Evolutionary conservation across 805 yeast species (phyloP).

Genomic region (Barnettozyma pratensis): DNA sequence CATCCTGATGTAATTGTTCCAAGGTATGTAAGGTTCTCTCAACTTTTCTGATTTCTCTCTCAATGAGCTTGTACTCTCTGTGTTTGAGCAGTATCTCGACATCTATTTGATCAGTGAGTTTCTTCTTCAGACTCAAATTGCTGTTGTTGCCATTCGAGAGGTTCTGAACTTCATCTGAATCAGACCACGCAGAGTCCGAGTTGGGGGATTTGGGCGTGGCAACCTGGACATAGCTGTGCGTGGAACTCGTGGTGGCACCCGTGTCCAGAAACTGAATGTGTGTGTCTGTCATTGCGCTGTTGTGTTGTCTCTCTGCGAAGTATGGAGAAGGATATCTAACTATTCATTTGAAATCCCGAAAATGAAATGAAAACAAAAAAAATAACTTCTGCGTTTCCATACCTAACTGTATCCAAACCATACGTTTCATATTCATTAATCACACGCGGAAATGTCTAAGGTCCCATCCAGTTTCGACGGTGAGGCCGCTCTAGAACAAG

Average conservation of each 20-base stretch:
- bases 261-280: constrained; percentile 1
- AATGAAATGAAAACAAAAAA: not conserved
- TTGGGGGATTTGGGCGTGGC: constrained; percentile 41
- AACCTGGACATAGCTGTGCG: constrained; percentile 23
- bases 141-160: not conserved
- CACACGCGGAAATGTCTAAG: constrained; percentile 21
- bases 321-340: no score
- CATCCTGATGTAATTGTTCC: constrained; percentile 36
- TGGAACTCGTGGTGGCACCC: not conserved
- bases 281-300: not conserved
- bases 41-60: constrained; percentile 50
- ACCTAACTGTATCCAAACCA: no score
- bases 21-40: constrained; percentile 53
- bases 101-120: constrained; percentile 44
- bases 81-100: constrained; percentile 57
- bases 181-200: constrained; percentile 23
- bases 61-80: constrained; percentile 45
- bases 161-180: constrained; percentile 13
- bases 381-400: not conserved
- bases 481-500: constrained; percentile 24
- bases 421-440: not conserved
- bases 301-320: not conserved
- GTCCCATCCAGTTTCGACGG: constrained; percentile 33
- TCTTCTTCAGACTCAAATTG: constrained; percentile 22
- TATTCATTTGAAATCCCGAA: constrained; percentile 4